Evolutionary conservation across 208 protist species (phyloP).

Genomic region (Novymonas esmeraldas): DNA sequence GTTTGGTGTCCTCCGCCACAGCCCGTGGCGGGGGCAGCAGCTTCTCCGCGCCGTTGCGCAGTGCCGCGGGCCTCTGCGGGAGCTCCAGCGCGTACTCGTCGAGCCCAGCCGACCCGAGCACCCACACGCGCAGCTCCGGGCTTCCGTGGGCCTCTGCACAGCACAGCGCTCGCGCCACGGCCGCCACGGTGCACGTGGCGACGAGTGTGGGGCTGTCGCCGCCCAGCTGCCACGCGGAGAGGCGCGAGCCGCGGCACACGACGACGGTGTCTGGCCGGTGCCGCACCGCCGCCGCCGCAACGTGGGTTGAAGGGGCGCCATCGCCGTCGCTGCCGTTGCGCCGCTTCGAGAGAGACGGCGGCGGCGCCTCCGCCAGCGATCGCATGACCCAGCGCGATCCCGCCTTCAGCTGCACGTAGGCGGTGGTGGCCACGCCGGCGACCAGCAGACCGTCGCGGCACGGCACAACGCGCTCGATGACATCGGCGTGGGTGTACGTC

Average conservation of each 20-base stretch:
- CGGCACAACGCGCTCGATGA: slow-evolving; percentile 16
- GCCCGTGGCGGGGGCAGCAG: slow-evolving; percentile 5
- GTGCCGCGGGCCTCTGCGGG: not conserved
- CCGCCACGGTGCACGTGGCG: not conserved
- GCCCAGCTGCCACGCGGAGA: slow-evolving; percentile 25
- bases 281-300: slow-evolving; percentile 7
- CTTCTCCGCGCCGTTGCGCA: slow-evolving; percentile 1
- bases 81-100: slow-evolving; percentile 1
- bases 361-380: not conserved
- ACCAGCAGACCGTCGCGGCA: slow-evolving; percentile 24
- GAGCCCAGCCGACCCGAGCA: not conserved
- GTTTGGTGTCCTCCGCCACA: not conserved
- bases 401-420: slow-evolving; percentile 14
- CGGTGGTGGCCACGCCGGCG: not conserved
- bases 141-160: slow-evolving; percentile 14
- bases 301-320: not conserved
- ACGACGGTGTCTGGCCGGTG: slow-evolving; percentile 12
- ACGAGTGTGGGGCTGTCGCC: slow-evolving; percentile 11
- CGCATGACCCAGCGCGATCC: slow-evolving; percentile 4
- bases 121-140: slow-evolving; percentile 8
- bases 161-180: not conserved
- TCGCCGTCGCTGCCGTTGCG: not conserved
- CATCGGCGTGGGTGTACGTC: slow-evolving; percentile 17
- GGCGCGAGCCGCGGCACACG: slow-evolving; percentile 9
- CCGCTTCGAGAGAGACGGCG: not conserved